Conservation (phyloP, 495 filamentous ascomycete genomes). For the Tetracladium setigerum region DNA sequence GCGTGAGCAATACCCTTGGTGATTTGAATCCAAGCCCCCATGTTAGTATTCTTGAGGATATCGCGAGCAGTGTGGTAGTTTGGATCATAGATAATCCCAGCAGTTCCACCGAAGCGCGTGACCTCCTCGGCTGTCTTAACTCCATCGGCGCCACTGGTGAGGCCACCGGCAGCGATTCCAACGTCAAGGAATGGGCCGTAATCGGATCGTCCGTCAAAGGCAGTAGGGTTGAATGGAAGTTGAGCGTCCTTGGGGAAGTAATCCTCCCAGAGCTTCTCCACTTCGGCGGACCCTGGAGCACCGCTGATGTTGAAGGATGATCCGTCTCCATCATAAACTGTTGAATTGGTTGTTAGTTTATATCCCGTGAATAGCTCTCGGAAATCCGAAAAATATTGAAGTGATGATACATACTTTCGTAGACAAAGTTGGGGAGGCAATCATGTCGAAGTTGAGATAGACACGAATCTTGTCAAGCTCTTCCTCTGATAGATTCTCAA, state of each 20-base stretch:
- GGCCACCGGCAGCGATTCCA: constrained; percentile 56
- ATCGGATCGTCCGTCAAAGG: constrained; percentile 59
- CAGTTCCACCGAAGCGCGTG: constrained; percentile 49
- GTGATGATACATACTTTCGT: constrained; percentile 27
- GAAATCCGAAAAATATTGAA: neutral
- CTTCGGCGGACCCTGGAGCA: constrained; percentile 54
- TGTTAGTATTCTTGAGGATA: constrained; percentile 49
- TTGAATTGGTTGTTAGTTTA: too few species aligned
- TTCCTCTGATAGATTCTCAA: constrained; percentile 36
- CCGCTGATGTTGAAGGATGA: constrained; percentile 51
- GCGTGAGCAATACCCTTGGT: constrained; percentile 54
- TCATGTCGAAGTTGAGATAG: constrained; percentile 78
- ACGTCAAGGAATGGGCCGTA: constrained; percentile 59
- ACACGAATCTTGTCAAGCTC: constrained; percentile 51
- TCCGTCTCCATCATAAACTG: constrained; percentile 66
- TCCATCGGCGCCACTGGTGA: constrained; percentile 64
- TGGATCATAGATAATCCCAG: constrained; percentile 48
- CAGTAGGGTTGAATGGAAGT: constrained; percentile 38
- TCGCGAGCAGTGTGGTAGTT: constrained; percentile 59
- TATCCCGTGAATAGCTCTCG: too few species aligned
- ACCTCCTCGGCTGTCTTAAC: constrained; percentile 57
- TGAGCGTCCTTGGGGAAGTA: constrained; percentile 41
- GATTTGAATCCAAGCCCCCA: constrained; percentile 52
- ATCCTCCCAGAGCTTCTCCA: constrained; percentile 55
- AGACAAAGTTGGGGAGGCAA: constrained; percentile 65